These are phyloP conservation scores for Saposhnikovia divaricata DNA, from an alignment of 129 eudicot genomes.

Conservation along the genomic window DNA sequence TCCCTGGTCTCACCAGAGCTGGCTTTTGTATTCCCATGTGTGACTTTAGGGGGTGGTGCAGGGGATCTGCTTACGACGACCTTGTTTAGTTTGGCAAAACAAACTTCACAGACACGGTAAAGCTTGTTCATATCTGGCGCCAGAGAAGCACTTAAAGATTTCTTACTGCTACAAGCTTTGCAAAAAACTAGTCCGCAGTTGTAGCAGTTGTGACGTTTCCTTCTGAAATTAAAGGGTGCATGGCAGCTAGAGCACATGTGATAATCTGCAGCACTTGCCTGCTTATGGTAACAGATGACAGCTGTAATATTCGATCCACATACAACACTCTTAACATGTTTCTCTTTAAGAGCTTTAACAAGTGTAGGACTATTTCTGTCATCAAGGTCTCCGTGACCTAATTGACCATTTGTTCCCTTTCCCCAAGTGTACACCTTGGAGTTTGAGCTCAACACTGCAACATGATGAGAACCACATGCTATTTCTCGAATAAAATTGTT, in stretches of 20 bases:
- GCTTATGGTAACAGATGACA: conserved; percentile 48
- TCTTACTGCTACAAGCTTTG: conserved; percentile 46
- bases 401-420: conserved; percentile 58
- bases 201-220: conserved; percentile 62
- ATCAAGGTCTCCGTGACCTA: conserved; percentile 62
- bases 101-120: conserved; percentile 63
- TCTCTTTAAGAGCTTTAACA: conserved; percentile 47
- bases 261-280: conserved; percentile 31
- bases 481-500: conserved; percentile 47
- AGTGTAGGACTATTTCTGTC: conserved; percentile 51
- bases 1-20: conserved; percentile 21
- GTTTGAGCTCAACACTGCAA: conserved; percentile 50
- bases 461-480: conserved; percentile 69
- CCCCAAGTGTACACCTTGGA: conserved; percentile 77
- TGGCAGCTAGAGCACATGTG: conserved; percentile 55
- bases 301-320: conserved; percentile 67
- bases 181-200: conserved; percentile 67
- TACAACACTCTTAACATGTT: conserved; percentile 38
- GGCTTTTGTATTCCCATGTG: conserved; percentile 17
- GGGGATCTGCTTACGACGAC: conserved; percentile 19
- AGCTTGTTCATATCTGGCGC: conserved; percentile 48
- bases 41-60: conserved; percentile 32
- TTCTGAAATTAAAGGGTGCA: conserved; percentile 41
- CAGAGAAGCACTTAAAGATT: conserved; percentile 53
- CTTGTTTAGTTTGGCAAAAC: conserved; percentile 38